A percentile compares a stretch with the other conserved stretches of the same genome.
These are phyloP conservation scores for Pseudozyma tsukubaensis DNA, from an alignment of 1,284 basidiomycete genomes.

Conservation along the genomic window DNA sequence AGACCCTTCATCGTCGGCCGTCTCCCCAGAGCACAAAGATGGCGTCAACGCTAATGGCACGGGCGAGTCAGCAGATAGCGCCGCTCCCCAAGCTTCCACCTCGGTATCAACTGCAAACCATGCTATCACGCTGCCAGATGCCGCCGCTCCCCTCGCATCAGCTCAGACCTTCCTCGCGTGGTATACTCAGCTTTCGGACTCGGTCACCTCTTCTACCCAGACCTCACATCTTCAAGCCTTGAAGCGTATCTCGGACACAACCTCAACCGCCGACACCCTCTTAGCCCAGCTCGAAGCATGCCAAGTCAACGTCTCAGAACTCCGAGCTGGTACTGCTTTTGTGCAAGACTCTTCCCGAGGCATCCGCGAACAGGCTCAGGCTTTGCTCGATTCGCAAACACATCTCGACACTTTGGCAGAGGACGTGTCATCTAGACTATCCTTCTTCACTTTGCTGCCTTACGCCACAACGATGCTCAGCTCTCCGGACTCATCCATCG, in stretches of 20 bases:
- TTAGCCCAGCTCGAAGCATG: slow-evolving; percentile 53
- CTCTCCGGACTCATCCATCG: slow-evolving; percentile 48
- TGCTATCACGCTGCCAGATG: slow-evolving; percentile 22
- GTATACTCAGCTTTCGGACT: slow-evolving; percentile 50
- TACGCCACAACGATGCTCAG: slow-evolving; percentile 58
- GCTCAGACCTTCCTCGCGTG: slow-evolving; percentile 54
- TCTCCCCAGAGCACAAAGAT: background rate
- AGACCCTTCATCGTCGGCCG: background rate
- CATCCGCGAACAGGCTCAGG: slow-evolving; percentile 59
- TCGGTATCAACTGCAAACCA: slow-evolving; percentile 1
- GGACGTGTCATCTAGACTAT: slow-evolving; percentile 52
- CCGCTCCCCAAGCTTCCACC: background rate
- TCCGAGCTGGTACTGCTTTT: slow-evolving; percentile 56
- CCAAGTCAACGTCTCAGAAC: slow-evolving; percentile 56
- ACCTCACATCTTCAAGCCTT: slow-evolving; percentile 46
- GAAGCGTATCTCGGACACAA: slow-evolving; percentile 37
- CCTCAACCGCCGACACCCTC: slow-evolving; percentile 43
- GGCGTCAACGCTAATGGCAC: background rate
- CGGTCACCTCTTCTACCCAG: slow-evolving; percentile 50
- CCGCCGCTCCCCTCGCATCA: slow-evolving; percentile 34
- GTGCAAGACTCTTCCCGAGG: slow-evolving; percentile 61
- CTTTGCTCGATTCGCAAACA: slow-evolving; percentile 46
- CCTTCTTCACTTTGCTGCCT: slow-evolving; percentile 62
- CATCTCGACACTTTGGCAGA: slow-evolving; percentile 54
- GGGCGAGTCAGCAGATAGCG: background rate